A percentile compares a stretch with the other conserved stretches of the same genome.
Evolutionary conservation across 176 grass and related monocot species (phyloP).

Genomic region (Typha latifolia): DNA sequence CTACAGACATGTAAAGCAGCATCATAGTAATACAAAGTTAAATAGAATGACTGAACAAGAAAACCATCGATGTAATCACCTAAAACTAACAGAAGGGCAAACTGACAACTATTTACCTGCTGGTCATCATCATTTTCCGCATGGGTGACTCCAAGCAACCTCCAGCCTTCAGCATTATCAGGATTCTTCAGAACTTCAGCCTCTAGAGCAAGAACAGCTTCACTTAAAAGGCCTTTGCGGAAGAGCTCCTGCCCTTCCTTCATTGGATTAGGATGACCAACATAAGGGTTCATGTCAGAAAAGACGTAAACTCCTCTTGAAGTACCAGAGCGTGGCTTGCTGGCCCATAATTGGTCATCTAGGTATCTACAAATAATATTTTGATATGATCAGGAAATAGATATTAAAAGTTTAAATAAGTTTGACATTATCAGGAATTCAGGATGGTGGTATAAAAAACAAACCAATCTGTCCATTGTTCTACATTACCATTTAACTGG

Average conservation of each 20-base stretch:
- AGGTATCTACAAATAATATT: slow-evolving; percentile 36
- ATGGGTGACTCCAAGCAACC: slow-evolving; percentile 89
- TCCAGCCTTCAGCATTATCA: slow-evolving; percentile 95
- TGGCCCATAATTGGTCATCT: slow-evolving; percentile 39
- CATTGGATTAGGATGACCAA: slow-evolving; percentile 96
- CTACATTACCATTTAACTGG: too few species aligned
- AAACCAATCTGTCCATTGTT: too few species aligned
- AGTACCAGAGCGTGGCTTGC: slow-evolving; percentile 46
- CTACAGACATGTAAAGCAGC: too few species aligned
- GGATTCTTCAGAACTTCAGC: slow-evolving; percentile 97
- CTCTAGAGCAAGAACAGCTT: slow-evolving; percentile 98
- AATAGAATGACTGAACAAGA: too few species aligned
- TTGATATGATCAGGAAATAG: slow-evolving; percentile 13
- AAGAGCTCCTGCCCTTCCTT: slow-evolving; percentile 97
- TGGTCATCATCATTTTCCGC: slow-evolving; percentile 99
- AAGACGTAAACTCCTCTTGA: slow-evolving; percentile 91
- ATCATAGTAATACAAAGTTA: too few species aligned
- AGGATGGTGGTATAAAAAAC: not conserved
- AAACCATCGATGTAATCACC: too few species aligned
- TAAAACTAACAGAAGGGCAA: not conserved
- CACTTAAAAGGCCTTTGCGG: slow-evolving; percentile 92
- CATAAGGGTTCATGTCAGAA: slow-evolving; percentile 85
- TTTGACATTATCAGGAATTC: not conserved
- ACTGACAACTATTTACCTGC: slow-evolving; percentile 48
- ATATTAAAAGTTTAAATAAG: not conserved